A percentile compares a stretch with the other conserved stretches of the same genome.
These are phyloP conservation scores for Penicillium sclerotigenum DNA, from an alignment of 2,329 filamentous ascomycete genomes.

Conservation along the genomic window DNA sequence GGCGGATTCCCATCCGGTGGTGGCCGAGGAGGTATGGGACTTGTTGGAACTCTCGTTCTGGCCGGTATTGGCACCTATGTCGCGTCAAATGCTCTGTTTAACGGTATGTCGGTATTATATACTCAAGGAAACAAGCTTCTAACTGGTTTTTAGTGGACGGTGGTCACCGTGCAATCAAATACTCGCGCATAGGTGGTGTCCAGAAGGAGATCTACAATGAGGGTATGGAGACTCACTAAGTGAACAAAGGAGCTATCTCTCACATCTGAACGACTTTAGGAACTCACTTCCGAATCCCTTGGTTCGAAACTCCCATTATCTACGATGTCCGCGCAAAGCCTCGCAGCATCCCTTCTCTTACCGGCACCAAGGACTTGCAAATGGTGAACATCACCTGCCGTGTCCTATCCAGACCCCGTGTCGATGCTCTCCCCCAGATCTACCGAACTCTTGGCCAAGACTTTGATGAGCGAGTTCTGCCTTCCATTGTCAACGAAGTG, in stretches of 20 bases:
- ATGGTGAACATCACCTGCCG: conserved; percentile 99
- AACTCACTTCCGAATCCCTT: conserved; percentile 90
- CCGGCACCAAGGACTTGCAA: conserved; percentile 97
- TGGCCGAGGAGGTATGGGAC: conserved; percentile 53
- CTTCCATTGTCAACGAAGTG: conserved; percentile 98
- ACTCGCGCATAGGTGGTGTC: conserved; percentile 86
- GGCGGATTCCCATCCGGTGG: conserved; percentile 53
- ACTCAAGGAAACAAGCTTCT: conserved; percentile 1
- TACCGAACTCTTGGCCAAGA: conserved; percentile 93
- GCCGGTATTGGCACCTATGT: conserved; percentile 47
- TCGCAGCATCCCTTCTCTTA: conserved; percentile 92
- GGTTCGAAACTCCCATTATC: conserved; percentile 94
- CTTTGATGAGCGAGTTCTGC: conserved; percentile 94
- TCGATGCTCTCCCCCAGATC: conserved; percentile 90
- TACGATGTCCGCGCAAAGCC: conserved; percentile 99
- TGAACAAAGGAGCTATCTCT: conserved; percentile 5
- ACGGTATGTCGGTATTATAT: conserved; percentile 49
- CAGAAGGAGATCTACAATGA: conserved; percentile 94
- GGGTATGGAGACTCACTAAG: conserved; percentile 54
- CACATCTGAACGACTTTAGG: conserved; percentile 49
- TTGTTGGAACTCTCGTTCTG: conserved; percentile 53
- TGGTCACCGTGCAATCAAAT: conserved; percentile 98
- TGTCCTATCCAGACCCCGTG: conserved; percentile 87
- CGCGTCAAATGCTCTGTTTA: conserved; percentile 61
- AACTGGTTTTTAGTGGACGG: conserved; percentile 67